Evolutionary conservation across 306 rosid genomes (phyloP), one percentile per base, ranked within the genome.

Genomic region (barrel medic (Medicago truncatula)): DNA sequence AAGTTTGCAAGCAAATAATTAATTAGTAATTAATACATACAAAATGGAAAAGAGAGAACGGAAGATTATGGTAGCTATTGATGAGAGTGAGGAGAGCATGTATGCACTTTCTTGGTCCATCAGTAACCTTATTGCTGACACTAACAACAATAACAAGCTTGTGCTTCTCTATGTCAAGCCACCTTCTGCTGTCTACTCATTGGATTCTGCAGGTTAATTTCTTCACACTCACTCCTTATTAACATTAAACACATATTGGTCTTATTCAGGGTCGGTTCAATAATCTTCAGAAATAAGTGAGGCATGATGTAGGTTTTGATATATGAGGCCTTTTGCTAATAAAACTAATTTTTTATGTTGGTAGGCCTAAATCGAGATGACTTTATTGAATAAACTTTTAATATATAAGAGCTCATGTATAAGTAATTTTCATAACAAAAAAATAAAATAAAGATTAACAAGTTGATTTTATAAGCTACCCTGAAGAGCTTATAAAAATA

Each of bases 51-150:
- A 41, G 20, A 76, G 15, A 61, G 92, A 81, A 56, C 70, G 53
- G 56, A 86, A 76, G 78, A 86, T 91, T 1, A 83, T 93, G 83
- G 97, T 89, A 14, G 98, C 97, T 4, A 91, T 91, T 61, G 98
- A 93, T 74, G 96, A 93, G 78, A 88, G 97, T 72, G 67, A 89
- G 60, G 96, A 93, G 85, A 93, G 98, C 80, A 93, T 89, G 97
- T 67, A 74, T 62, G 97, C 97, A 0, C 83, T 93, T 4, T 83
- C 92, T 0, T 93, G 97, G 97, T 91, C 97, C 81, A 85, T 91
- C 38, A 67, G 74, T 7, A 87, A 88, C 68, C 88, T 93, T 21
- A 68, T 82, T 71, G 70, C 90, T 65, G 81, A 75, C 7, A 40
- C 83, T 17, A 67, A 73, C 41, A 56, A 73, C 76, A 71, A 17